Evolutionary conservation across 176 grass and related monocot genomes (phyloP), one percentile per base, ranked within the genome.

Genomic region (Aegilops speltoides): DNA sequence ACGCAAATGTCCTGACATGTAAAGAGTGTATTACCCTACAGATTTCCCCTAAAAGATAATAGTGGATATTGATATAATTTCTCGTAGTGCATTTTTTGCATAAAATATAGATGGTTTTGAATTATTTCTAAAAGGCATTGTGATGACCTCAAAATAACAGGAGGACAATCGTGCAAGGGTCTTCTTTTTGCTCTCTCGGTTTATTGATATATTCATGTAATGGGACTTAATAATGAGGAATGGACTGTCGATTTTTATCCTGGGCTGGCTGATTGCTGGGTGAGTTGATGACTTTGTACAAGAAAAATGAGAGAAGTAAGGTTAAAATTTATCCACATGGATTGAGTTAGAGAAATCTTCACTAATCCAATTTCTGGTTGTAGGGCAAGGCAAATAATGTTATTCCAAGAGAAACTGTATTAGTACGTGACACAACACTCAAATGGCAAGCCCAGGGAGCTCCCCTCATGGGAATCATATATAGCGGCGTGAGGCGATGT

Each of bases 131-230:
- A 82, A 59, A 50, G n/a, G 31, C 31, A 36, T 28, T 86, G 63
- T 63, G 29, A 62, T 75, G 82, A 73, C 24, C 24, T 66, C 14
- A 76, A 80, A 78, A 65, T 89, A 19, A 79, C 82, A 97, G 95
- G 95, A 97, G 87, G 95, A 97, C 69, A 84, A 94, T 83, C 91
- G 95, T 69, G 95, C 95, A 31, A 91, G 74, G 93, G 95, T 93
- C 89, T 97, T 69, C 95, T 97, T 69, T 97, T 74, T 91, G 95
- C 93, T 5, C 86, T 97, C 26, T n/a, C 95, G 95, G 95, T 79
- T 93, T 83, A 91, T 93, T 23, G 95, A 97, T 87, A 84, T 97
- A 48, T 97, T 97, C 72, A 97, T 97, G 95, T 84, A 97, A 89
- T 86, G 93, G 31, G 95, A 38, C 91, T 91, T 76, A 91, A 64